Percentiles rank a stretch among this genome's conserved stretches.
phyloP scores from a whole-genome alignment of 2,329 filamentous ascomycete genomes.

The Colletotrichum lini region DNA sequence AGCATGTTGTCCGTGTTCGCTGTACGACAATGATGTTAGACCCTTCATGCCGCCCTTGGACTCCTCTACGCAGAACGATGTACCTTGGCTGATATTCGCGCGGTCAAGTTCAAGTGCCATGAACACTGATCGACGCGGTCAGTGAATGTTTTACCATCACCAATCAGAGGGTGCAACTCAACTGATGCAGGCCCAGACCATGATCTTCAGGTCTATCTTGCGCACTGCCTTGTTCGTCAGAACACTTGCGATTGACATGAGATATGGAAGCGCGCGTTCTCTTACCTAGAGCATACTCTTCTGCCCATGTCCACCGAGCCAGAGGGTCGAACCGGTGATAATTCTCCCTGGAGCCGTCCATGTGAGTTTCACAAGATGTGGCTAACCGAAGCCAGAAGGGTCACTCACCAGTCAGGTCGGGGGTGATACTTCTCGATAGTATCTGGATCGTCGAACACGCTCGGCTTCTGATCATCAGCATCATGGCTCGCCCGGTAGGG shows the following conservation, averaged over 20 bases:
- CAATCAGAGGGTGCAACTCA: not conserved
- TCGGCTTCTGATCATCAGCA: conserved; percentile 42
- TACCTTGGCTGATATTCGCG: conserved; percentile 59
- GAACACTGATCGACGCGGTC: conserved; percentile 48
- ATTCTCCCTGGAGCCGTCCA: conserved; percentile 52
- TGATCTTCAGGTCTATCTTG: conserved; percentile 60
- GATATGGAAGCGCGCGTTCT: no score
- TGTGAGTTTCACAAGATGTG: not conserved
- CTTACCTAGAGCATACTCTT: conserved; percentile 51
- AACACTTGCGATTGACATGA: not conserved
- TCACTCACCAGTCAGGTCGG: conserved; percentile 44
- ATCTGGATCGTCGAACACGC: conserved; percentile 57
- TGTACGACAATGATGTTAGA: not conserved
- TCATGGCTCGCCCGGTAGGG: not conserved
- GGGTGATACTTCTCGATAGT: conserved; percentile 55
- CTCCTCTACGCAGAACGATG: conserved; percentile 35
- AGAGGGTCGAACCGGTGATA: conserved; percentile 63
- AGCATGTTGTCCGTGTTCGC: conserved; percentile 57
- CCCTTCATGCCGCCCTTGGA: no score
- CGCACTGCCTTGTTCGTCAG: conserved; percentile 45
- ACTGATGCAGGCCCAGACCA: conserved; percentile 55
- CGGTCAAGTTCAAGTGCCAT: conserved; percentile 63
- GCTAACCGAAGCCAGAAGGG: not conserved
- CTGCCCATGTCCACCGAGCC: conserved; percentile 58
- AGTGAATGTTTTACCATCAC: no score